Evolutionary conservation across 2,329 filamentous ascomycete genomes (phyloP).

Genomic region (Fusarium begoniae): DNA sequence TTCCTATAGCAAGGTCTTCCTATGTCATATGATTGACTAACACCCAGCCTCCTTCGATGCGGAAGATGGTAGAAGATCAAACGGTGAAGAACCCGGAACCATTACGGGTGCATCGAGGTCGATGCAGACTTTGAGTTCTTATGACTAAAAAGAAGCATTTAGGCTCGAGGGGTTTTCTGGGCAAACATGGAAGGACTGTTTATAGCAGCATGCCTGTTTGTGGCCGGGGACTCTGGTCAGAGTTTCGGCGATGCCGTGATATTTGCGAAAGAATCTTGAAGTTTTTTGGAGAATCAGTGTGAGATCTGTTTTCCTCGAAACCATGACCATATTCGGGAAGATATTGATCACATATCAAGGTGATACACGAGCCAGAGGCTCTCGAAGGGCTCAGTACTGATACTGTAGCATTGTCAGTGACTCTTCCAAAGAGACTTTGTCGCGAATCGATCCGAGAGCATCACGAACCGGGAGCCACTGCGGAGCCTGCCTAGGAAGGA

Average conservation of each 20-base stretch:
- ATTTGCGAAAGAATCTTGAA: not conserved
- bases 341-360: not conserved
- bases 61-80: not conserved
- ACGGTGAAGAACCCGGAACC: not conserved
- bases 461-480: not conserved
- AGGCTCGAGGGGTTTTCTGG: not conserved
- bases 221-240: not conserved
- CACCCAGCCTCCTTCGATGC: not conserved
- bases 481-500: not conserved
- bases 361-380: not conserved
- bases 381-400: not conserved
- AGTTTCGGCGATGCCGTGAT: slow-evolving; percentile 1
- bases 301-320: not conserved
- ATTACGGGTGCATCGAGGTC: not conserved
- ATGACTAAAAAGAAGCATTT: not conserved
- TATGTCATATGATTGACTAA: too few species aligned
- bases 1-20: too few species aligned
- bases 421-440: not conserved
- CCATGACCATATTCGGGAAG: not conserved
- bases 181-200: not conserved
- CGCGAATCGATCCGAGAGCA: not conserved
- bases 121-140: not conserved
- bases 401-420: not conserved
- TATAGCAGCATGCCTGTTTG: not conserved
- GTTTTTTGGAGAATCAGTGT: not conserved